A percentile compares a stretch with the other conserved stretches of the same genome.
These are phyloP conservation scores for Sclerotiophoma versabilis DNA, from an alignment of 2,329 filamentous ascomycete genomes.

Conservation along the genomic window DNA sequence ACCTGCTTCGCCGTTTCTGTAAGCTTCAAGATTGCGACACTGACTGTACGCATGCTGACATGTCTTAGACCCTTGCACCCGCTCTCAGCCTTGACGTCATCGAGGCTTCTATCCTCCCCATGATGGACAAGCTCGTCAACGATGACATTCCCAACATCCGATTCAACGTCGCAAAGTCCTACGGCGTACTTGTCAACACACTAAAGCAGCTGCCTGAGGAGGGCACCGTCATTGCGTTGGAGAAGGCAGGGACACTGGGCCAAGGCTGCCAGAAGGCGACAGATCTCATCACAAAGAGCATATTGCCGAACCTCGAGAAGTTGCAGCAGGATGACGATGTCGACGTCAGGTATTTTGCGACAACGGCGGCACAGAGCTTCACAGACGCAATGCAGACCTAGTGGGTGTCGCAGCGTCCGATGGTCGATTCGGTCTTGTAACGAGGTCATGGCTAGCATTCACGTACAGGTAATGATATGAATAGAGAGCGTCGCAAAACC, in stretches of 20 bases:
- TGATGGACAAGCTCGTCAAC: constrained; percentile 90
- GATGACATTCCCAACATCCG: constrained; percentile 99
- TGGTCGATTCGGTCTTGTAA: constrained; percentile 17
- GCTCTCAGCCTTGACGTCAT: constrained; percentile 95
- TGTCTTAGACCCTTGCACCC: constrained; percentile 82
- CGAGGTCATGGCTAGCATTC: constrained; percentile 41
- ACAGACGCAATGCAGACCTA: constrained; percentile 52
- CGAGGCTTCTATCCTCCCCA: constrained; percentile 89
- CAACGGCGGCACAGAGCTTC: constrained; percentile 74
- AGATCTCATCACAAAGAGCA: constrained; percentile 83
- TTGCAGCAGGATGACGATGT: constrained; percentile 97
- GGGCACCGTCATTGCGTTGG: constrained; percentile 82
- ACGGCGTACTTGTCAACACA: constrained; percentile 87
- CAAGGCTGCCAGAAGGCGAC: constrained; percentile 72
- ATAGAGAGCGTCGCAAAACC: constrained; percentile 23
- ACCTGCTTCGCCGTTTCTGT: constrained; percentile 99
- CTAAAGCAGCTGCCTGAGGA: constrained; percentile 88
- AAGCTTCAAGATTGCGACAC: constrained; percentile 53
- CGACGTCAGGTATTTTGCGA: constrained; percentile 97
- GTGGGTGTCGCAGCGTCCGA: constrained; percentile 20
- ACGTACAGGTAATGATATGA: constrained; percentile 39
- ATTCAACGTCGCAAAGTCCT: constrained; percentile 99
- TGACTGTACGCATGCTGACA: constrained; percentile 15
- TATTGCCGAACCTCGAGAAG: constrained; percentile 91
- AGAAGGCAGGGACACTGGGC: constrained; percentile 73